Evolutionary conservation across 2,329 filamentous ascomycete genomes (phyloP).

Genomic region (Meredithiella fracta): DNA sequence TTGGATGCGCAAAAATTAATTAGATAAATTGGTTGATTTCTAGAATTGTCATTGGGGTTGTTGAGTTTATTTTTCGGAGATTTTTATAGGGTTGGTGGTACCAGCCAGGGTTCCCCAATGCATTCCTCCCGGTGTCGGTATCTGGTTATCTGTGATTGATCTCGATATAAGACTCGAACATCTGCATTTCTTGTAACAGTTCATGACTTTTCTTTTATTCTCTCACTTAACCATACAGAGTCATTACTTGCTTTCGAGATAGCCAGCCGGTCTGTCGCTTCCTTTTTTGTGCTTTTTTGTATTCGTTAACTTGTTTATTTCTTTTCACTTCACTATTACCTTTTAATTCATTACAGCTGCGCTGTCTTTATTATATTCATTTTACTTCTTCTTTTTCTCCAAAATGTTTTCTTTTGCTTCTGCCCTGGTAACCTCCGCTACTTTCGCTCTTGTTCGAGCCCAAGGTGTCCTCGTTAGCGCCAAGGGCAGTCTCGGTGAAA

Average conservation of each 20-base stretch:
- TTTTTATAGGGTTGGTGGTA: not conserved
- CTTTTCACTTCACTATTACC: not conserved
- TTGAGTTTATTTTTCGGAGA: not conserved
- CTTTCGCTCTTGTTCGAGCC: constrained; percentile 20
- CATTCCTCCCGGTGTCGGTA: too few species aligned
- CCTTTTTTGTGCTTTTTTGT: not conserved
- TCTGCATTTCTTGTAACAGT: not conserved
- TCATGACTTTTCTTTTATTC: not conserved
- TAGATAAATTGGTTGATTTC: not conserved
- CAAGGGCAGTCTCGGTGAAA: constrained; percentile 26
- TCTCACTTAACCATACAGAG: not conserved
- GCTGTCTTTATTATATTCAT: not conserved
- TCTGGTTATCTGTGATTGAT: not conserved
- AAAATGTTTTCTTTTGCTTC: constrained; percentile 4
- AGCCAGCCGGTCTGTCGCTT: constrained; percentile 12
- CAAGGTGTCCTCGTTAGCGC: constrained; percentile 33
- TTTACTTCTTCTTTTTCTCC: not conserved
- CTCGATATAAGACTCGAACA: not conserved
- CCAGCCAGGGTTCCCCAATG: too few species aligned
- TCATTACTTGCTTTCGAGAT: constrained; percentile 2
- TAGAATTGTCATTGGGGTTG: not conserved
- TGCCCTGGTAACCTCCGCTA: constrained; percentile 3
- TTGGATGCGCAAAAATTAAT: not conserved
- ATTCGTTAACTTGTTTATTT: constrained; percentile 5
- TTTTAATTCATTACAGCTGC: constrained; percentile 1